Percentiles rank a stretch among this genome's conserved stretches.
These are phyloP conservation scores for Tetrahymena thermophila DNA, from an alignment of 73 alveolate species.

Conservation along the genomic window DNA sequence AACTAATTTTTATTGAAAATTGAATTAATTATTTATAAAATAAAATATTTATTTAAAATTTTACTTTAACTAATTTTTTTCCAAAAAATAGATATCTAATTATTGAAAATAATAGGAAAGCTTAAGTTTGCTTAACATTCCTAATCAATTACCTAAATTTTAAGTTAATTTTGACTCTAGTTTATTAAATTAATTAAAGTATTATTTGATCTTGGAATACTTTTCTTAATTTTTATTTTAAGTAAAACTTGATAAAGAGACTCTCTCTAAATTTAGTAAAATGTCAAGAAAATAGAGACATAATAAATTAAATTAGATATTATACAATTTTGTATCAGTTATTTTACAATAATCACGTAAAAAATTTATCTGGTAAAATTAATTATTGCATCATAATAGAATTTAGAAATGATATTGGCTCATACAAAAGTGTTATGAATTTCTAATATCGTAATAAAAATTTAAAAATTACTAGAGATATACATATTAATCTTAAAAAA, in stretches of 20 bases:
- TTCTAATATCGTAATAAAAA: neutral
- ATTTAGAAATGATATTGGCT: neutral
- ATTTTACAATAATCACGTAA: neutral
- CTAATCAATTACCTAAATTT: neutral
- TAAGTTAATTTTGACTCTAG: too few species aligned
- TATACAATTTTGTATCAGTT: neutral
- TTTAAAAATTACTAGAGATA: neutral
- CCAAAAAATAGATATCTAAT: too few species aligned
- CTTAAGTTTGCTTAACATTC: neutral
- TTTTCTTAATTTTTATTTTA: too few species aligned
- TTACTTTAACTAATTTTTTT: too few species aligned
- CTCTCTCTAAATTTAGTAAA: neutral
- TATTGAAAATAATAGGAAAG: neutral
- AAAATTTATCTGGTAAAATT: too few species aligned
- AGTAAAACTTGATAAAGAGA: too few species aligned
- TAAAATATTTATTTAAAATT: too few species aligned
- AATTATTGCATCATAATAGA: neutral
- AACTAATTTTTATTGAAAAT: too few species aligned
- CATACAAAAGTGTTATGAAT: too few species aligned
- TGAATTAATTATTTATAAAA: too few species aligned
- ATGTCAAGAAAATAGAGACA: neutral
- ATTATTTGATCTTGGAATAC: neutral
- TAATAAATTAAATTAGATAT: too few species aligned
- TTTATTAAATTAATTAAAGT: neutral
- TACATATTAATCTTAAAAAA: neutral